Base-by-base conservation (phyloP, 352 stramenopile species). In the Phytophthora chlamydospora region DNA sequence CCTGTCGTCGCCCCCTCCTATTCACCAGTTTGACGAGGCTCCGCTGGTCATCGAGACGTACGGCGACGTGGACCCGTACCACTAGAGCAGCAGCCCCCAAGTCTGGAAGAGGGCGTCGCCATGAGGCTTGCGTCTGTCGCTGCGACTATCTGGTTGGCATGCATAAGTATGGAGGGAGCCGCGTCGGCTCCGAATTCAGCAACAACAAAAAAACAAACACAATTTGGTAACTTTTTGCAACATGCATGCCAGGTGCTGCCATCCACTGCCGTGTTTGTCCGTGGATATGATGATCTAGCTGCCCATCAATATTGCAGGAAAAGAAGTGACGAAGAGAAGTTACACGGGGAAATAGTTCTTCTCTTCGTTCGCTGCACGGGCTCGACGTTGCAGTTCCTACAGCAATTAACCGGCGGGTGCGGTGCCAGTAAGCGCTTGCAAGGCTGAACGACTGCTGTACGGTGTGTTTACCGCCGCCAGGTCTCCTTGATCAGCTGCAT, bases 21-120 rank as follows among this genome's bases (percentile, higher is more conserved):
- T 95, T 74, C 88, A 96, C 71, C 88, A 96, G 83, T 96, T 96
- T 58, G 85, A 94, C 32, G 88, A 96, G 62, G 73, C 86, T 12
- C 88, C 88, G 50, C 79, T 96, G 57, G 81, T 96, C 66, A 86
- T 96, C 35, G 88, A 96, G 75, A 95, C 86, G 42, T 94, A 88
- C 67, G 88, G 85, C 69, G 75, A 87, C 59, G 76, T 93, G 46
- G 88, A 96, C 74, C 88, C 87, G 33, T 88, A 81, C 68, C 78
- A 96, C 75, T 89, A 90, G 73, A 81, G 32, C 47, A 42, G 17
- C 42, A 60, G 14, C 44, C 21, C 21, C 21, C 21, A 24, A 24
- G 35, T 31, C 48, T 52, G 27, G 27, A 24, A 42, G 12, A 27
- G 21, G 21, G 45, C 48, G 17, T 27, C 13, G 8, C 13, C 5